Evolutionary conservation across 306 rosid genomes (phyloP).

Genomic region (Malus asiatica): DNA sequence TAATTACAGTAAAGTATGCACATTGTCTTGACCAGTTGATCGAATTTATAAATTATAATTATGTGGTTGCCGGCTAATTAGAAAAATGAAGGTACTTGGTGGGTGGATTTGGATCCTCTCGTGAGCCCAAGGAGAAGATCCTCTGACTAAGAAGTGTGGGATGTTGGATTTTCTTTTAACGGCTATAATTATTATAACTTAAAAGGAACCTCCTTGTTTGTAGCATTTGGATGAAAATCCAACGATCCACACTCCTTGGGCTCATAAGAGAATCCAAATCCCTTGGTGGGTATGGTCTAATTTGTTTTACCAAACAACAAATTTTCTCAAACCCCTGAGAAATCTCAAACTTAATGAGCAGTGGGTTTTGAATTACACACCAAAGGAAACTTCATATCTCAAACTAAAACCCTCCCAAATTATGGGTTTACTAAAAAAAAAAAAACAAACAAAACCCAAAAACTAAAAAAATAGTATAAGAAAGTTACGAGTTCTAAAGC

Average conservation of each 20-base stretch:
- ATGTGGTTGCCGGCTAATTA: not conserved
- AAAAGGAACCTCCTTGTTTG: too few species aligned
- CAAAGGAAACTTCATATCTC: not conserved
- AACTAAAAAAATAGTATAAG: not conserved
- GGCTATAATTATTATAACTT: too few species aligned
- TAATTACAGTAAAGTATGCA: not conserved
- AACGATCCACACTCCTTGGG: too few species aligned
- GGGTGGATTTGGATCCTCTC: not conserved
- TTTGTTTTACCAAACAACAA: not conserved
- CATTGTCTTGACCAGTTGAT: rapidly evolving
- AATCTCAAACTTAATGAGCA: not conserved
- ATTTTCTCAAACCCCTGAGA: not conserved
- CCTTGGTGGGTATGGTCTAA: not conserved
- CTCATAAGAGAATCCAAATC: too few species aligned
- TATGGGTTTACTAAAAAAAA: not conserved
- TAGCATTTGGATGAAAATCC: too few species aligned
- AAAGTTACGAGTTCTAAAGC: not conserved
- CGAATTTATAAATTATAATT: too few species aligned
- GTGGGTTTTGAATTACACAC: not conserved
- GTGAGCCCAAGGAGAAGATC: too few species aligned
- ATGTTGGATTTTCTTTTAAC: too few species aligned
- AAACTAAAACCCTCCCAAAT: not conserved
- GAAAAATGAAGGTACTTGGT: not conserved
- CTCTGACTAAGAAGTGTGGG: too few species aligned
- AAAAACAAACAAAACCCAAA: not conserved